A percentile compares a stretch with the other conserved stretches of the same genome.
These are phyloP conservation scores for Arabidopsis thaliana DNA, from an alignment of 345 rosid species.

Conservation along the genomic window DNA sequence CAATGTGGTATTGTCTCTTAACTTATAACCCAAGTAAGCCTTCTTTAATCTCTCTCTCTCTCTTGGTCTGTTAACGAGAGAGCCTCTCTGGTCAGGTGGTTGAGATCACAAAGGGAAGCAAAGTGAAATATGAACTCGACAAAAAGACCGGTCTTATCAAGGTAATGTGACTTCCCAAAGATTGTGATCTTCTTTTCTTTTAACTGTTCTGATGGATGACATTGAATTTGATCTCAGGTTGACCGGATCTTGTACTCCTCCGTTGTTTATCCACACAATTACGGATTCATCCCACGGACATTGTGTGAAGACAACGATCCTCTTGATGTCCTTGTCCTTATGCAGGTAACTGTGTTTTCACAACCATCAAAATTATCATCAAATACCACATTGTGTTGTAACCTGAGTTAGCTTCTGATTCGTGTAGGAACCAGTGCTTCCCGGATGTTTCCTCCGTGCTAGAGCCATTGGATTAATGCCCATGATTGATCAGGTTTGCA, in stretches of 20 bases:
- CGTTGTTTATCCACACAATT: conserved; percentile 98
- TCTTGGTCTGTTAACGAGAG: conserved; percentile 16
- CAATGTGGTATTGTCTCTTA: conserved; percentile 60
- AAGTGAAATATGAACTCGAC: conserved; percentile 97
- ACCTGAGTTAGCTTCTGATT: background rate
- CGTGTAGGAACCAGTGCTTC: conserved; percentile 93
- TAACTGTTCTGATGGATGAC: background rate
- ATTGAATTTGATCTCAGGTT: conserved; percentile 54
- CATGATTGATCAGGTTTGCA: conserved; percentile 91
- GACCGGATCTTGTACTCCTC: conserved; percentile 89
- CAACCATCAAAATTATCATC: background rate
- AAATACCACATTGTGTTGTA: background rate
- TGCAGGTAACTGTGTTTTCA: conserved; percentile 68
- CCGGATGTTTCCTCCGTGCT: conserved; percentile 94
- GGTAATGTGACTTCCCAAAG: conserved; percentile 45
- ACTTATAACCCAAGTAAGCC: background rate
- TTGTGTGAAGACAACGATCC: conserved; percentile 99
- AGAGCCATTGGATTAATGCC: conserved; percentile 98
- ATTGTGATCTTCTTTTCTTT: background rate
- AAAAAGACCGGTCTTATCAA: conserved; percentile 94
- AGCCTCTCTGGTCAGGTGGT: conserved; percentile 63
- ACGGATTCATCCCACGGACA: conserved; percentile 94
- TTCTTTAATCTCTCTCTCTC: background rate
- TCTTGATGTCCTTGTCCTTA: conserved; percentile 84
- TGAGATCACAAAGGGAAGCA: conserved; percentile 96